phyloP scores from a whole-genome alignment of 169 alveolate species.

The Plasmodium sp. region DNA sequence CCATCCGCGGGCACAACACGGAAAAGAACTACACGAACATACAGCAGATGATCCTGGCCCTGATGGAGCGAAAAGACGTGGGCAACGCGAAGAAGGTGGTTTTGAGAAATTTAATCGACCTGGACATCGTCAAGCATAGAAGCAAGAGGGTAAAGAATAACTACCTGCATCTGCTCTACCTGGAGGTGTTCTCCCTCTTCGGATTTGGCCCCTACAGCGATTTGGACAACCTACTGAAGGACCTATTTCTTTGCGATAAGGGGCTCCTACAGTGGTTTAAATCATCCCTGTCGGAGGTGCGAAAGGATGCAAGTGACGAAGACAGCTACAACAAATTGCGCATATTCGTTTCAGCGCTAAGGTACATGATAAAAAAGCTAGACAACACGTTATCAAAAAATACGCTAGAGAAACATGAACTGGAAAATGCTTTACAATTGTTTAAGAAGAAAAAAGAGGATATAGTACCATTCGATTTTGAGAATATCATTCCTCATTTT shows the following conservation, averaged over 20 bases:
- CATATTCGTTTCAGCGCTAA: conserved; percentile 6
- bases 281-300: neutral
- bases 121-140: conserved; percentile 14
- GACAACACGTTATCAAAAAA: neutral
- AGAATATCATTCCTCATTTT: conserved; percentile 11
- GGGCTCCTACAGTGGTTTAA: conserved; percentile 22
- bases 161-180: conserved; percentile 31
- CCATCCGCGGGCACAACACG: neutral
- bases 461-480: neutral
- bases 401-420: neutral
- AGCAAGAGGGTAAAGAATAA: conserved; percentile 7
- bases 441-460: conserved; percentile 3
- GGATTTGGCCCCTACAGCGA: conserved; percentile 33
- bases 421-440: neutral
- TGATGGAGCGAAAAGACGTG: conserved; percentile 15
- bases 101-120: conserved; percentile 9
- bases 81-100: neutral
- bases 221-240: conserved; percentile 31
- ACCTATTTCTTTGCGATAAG: conserved; percentile 44
- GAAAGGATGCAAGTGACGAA: neutral
- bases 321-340: neutral
- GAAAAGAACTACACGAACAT: conserved; percentile 21
- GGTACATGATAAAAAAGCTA: conserved; percentile 19
- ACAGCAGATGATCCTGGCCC: conserved; percentile 1
- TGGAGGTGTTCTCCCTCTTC: conserved; percentile 40